Evolutionary conservation across 345 rosid species (phyloP).

Genomic region (Geranium brycei): DNA sequence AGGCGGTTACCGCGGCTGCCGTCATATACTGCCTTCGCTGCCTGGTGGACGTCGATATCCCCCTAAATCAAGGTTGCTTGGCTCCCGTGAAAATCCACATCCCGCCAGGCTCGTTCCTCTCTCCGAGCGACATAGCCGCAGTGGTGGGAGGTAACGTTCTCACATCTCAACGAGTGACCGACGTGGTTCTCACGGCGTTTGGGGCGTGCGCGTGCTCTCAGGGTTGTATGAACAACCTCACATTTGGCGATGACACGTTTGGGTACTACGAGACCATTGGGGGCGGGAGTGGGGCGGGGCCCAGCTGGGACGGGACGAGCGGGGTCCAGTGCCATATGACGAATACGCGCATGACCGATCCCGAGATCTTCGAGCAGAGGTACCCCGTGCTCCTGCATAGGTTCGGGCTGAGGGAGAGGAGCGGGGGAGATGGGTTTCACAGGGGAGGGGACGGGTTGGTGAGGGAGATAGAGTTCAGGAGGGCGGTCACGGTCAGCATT

Average conservation of each 20-base stretch:
- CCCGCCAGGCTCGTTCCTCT: conserved; percentile 73
- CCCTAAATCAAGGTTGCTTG: conserved; percentile 90
- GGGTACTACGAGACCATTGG: conserved; percentile 95
- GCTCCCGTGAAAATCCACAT: conserved; percentile 71
- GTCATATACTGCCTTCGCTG: conserved; percentile 92
- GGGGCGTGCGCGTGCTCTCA: conserved; percentile 95
- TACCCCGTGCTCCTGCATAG: conserved; percentile 75
- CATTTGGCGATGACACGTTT: conserved; percentile 76
- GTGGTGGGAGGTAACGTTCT: conserved; percentile 97
- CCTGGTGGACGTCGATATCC: conserved; percentile 77
- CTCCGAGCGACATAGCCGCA: conserved; percentile 90
- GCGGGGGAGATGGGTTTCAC: conserved; percentile 69
- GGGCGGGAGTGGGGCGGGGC: conserved; percentile 93
- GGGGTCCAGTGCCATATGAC: conserved; percentile 99
- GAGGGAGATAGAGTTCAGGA: conserved; percentile 82
- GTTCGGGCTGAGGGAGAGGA: conserved; percentile 68
- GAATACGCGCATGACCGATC: conserved; percentile 95
- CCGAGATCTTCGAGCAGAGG: conserved; percentile 92
- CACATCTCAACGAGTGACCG: conserved; percentile 85
- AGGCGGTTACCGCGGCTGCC: conserved; percentile 90
- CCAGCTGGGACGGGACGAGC: conserved; percentile 77
- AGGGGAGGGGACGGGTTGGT: conserved; percentile 82
- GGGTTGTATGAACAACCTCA: conserved; percentile 96
- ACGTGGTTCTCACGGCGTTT: conserved; percentile 74
- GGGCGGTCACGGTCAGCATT: conserved; percentile 67